Percentiles rank a stretch among this genome's conserved stretches.
phyloP scores from a whole-genome alignment of 2,329 filamentous ascomycete species.

The Exophiala xenobiotica region DNA sequence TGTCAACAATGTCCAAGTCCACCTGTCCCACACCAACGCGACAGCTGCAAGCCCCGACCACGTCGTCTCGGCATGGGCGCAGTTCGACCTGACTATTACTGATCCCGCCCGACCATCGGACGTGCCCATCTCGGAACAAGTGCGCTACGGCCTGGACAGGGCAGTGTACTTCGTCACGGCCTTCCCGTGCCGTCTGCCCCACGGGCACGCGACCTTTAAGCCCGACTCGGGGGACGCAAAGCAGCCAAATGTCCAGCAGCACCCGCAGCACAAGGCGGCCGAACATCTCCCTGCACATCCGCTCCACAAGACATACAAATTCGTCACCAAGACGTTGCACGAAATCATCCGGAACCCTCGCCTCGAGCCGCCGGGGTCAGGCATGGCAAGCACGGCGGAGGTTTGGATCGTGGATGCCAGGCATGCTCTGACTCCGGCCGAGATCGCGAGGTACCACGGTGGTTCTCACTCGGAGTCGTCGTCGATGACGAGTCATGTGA shows the following conservation, averaged over 20 bases:
- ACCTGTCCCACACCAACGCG: conserved; percentile 24
- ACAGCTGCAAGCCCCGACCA: conserved; percentile 16
- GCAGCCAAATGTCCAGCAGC: conserved; percentile 14
- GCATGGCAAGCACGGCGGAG: conserved; percentile 1
- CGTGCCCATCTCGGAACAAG: conserved; percentile 20
- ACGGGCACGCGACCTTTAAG: conserved; percentile 32
- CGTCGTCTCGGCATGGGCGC: conserved; percentile 27
- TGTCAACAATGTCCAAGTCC: conserved; percentile 30
- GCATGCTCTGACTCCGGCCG: background rate
- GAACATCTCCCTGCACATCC: conserved; percentile 29
- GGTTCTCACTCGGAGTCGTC: too few relatives aligned
- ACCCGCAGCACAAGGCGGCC: conserved; percentile 18
- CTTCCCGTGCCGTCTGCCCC: conserved; percentile 52
- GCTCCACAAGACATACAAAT: conserved; percentile 28
- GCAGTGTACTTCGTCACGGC: conserved; percentile 57
- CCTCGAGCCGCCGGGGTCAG: conserved; percentile 17
- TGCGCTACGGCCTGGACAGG: conserved; percentile 46
- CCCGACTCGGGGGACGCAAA: conserved; percentile 10
- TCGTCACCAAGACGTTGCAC: conserved; percentile 20
- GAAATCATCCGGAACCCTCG: conserved; percentile 19
- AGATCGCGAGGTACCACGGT: too few relatives aligned
- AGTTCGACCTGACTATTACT: conserved; percentile 18
- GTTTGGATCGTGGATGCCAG: conserved; percentile 28
- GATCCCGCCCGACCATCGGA: conserved; percentile 28
- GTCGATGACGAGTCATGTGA: conserved; percentile 2